Percentiles rank a stretch among this genome's conserved stretches.
phyloP scores from a whole-genome alignment of 768 basidiomycete genomes.

The Leccinum variicolor region DNA sequence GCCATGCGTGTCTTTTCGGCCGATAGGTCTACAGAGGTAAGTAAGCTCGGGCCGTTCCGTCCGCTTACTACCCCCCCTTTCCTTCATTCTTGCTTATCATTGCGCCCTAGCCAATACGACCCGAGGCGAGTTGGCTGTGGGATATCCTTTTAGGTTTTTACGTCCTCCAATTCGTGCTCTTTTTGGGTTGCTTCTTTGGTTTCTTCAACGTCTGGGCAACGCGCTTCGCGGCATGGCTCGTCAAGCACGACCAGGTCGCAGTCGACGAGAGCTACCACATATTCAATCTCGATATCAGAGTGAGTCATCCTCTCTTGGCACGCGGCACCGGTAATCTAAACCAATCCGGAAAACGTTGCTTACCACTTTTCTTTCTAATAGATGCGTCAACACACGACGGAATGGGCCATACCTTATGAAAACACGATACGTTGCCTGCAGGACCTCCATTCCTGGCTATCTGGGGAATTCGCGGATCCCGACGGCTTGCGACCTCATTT shows the following conservation, averaged over 20 bases:
- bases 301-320: conserved; percentile 39
- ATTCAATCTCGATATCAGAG: conserved; percentile 92
- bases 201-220: conserved; percentile 62
- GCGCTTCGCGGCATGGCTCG: conserved; percentile 66
- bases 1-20: conserved; percentile 67
- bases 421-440: conserved; percentile 63
- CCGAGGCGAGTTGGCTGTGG: conserved; percentile 63
- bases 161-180: conserved; percentile 79
- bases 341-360: background rate
- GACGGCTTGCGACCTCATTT: conserved; percentile 85
- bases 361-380: background rate
- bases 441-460: conserved; percentile 71
- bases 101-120: conserved; percentile 43
- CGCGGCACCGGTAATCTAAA: conserved; percentile 7
- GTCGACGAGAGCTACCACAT: conserved; percentile 79
- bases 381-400: conserved; percentile 93
- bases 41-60: conserved; percentile 23
- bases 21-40: conserved; percentile 76
- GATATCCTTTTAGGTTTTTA: conserved; percentile 74
- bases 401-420: conserved; percentile 86
- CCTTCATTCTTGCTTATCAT: conserved; percentile 9
- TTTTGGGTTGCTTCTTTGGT: conserved; percentile 65
- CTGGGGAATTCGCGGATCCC: conserved; percentile 60
- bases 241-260: conserved; percentile 48
- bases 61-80: background rate